Percentiles rank a stretch among this genome's conserved stretches.
Evolutionary conservation across 208 protist species (phyloP).

Genomic region (Crithidia expoeki): DNA sequence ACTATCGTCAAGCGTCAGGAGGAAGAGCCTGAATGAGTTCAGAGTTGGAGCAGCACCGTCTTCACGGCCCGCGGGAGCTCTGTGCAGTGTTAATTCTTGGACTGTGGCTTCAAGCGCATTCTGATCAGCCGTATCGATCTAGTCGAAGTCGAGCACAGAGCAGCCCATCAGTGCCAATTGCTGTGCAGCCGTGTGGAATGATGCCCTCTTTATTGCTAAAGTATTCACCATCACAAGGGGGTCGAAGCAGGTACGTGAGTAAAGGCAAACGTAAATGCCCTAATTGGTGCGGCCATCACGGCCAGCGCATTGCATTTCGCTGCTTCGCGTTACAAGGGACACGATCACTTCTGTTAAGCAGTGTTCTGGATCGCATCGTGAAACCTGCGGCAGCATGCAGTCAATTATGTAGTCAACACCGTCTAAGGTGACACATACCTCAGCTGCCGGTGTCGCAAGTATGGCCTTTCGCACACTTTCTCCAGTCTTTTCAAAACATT

Average conservation of each 20-base stretch:
- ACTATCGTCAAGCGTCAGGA: conserved; percentile 3
- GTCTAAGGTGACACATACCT: conserved; percentile 98
- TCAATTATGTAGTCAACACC: conserved; percentile 98
- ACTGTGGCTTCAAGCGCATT: conserved; percentile 9
- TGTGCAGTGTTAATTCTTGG: conserved; percentile 2
- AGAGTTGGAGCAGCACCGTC: not conserved
- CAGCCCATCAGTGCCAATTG: conserved; percentile 6
- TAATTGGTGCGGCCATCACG: conserved; percentile 96
- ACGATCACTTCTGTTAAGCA: conserved; percentile 94
- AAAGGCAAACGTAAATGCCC: conserved; percentile 96
- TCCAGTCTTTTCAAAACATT: conserved; percentile 28
- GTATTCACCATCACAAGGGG: conserved; percentile 37
- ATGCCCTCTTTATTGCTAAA: conserved; percentile 92
- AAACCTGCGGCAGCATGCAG: conserved; percentile 96
- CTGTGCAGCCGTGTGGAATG: conserved; percentile 16
- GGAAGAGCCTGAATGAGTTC: conserved; percentile 4
- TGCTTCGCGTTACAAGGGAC: conserved; percentile 94
- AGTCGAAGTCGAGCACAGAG: conserved; percentile 20
- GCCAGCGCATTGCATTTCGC: conserved; percentile 96
- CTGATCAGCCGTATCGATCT: conserved; percentile 14
- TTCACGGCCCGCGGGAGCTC: not conserved
- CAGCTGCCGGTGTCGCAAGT: conserved; percentile 98
- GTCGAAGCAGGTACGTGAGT: conserved; percentile 73
- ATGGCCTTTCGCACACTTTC: conserved; percentile 80
- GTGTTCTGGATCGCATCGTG: conserved; percentile 90